Evolutionary conservation across 176 grass and related monocot genomes (phyloP), one percentile per base, ranked within the genome.

Genomic region (Paspalum notatum): DNA sequence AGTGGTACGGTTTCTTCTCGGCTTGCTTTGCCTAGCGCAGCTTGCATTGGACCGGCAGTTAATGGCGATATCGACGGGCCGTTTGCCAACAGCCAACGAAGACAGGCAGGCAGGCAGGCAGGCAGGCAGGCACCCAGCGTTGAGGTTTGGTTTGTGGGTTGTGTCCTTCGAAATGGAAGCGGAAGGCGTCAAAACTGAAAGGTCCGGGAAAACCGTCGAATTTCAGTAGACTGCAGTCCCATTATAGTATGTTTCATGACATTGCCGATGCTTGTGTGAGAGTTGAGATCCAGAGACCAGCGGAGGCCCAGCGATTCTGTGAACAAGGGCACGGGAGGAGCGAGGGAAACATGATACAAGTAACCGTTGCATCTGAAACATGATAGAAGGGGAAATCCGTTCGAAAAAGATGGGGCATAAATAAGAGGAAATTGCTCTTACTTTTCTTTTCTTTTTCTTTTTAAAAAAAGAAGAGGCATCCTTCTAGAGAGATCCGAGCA

Each of bases 401-500:
- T 32, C 3, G 32, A 32, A 32, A 32, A 32, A 32, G 32, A 32
- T 32, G 32, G 3, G 3, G 3, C 1, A 32, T 32, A 32, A 32
- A 32, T 32, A 32, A 32, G 32, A 32, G 32, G 3, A 32, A 32
- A 32, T 32, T 32, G 32, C 1, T 32, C 32, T 1, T 32, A 32
- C 32, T 32, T 32, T 32, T 32, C 3, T 3, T 32, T 32, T 32
- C 3, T n/a, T n/a, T n/a, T n/a, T n/a, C n/a, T n/a, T n/a, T n/a
- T n/a, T n/a, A n/a, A n/a, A n/a, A n/a, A 32, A 32, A 32, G 3
- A 32, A 32, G 32, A 32, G 32, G 3, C 32, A 1, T 32, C 4
- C 75, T 65, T 65, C 75, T 64, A 27, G 26, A 64, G 59, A 49
- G 59, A 37, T 78, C 75, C 22, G 11, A 47, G 24, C 57, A 27